phyloP scores from a whole-genome alignment of 768 basidiomycete species.

The Phylloporus scabripes region DNA sequence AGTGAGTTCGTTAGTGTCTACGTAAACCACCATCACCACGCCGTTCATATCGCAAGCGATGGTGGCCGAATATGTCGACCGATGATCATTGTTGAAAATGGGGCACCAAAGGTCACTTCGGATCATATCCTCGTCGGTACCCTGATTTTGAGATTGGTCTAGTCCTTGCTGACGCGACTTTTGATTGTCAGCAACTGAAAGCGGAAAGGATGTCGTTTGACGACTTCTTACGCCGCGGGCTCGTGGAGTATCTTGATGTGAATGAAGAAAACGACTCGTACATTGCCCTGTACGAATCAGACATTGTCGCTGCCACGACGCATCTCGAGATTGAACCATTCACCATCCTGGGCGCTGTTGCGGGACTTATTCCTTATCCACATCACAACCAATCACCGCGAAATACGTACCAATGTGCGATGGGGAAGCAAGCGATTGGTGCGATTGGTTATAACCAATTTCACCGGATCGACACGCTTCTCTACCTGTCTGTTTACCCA shows the following conservation, averaged over 20 bases:
- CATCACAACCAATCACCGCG: conserved; percentile 99
- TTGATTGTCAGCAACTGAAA: conserved; percentile 61
- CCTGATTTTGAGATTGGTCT: not conserved
- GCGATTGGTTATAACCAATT: conserved; percentile 98
- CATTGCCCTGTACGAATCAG: conserved; percentile 89
- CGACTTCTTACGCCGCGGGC: conserved; percentile 85
- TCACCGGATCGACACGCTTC: conserved; percentile 92
- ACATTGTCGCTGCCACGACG: conserved; percentile 78
- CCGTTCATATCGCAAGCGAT: conserved; percentile 94
- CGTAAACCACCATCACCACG: conserved; percentile 90
- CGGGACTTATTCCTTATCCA: conserved; percentile 97
- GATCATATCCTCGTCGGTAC: conserved; percentile 68
- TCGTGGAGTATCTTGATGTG: conserved; percentile 97
- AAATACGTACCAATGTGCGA: conserved; percentile 99
- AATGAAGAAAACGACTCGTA: conserved; percentile 99
- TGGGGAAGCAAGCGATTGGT: conserved; percentile 99
- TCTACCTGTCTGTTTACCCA: conserved; percentile 97
- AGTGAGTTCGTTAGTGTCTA: conserved; percentile 97
- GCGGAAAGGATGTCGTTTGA: conserved; percentile 78
- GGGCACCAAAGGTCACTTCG: conserved; percentile 65
- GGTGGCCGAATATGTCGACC: conserved; percentile 98
- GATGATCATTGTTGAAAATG: conserved; percentile 91
- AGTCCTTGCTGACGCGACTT: conserved; percentile 5
- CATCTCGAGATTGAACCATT: conserved; percentile 99
- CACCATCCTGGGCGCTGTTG: conserved; percentile 94